Evolutionary conservation across 164 flowering plant genomes (phyloP).

Genomic region (Piper longum): DNA sequence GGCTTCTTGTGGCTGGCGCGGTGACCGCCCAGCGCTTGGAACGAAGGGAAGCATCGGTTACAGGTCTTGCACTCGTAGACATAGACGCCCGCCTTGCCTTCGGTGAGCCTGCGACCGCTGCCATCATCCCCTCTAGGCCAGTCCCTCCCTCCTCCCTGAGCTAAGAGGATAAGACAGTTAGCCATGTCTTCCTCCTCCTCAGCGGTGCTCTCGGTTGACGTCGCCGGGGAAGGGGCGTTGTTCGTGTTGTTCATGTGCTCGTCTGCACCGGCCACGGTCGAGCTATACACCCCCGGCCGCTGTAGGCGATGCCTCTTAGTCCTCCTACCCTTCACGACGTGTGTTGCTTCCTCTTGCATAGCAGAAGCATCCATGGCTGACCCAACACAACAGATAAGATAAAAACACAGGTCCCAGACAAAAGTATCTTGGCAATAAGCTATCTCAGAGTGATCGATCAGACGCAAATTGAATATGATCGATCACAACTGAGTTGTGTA

Average conservation of each 20-base stretch:
- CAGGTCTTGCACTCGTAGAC: constrained; percentile 57
- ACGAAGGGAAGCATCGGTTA: constrained; percentile 37
- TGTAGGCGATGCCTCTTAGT: constrained; percentile 36
- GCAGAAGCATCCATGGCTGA: background rate
- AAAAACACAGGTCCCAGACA: background rate
- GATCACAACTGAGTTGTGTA: background rate
- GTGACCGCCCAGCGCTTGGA: constrained; percentile 64
- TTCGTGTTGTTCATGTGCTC: background rate
- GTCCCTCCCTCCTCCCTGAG: constrained; percentile 16
- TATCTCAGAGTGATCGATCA: background rate
- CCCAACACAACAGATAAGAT: background rate
- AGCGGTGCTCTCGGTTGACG: constrained; percentile 13
- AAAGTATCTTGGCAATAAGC: background rate
- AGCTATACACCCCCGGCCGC: constrained; percentile 11
- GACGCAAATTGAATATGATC: background rate
- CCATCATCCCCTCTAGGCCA: constrained; percentile 1
- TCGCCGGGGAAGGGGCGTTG: constrained; percentile 6
- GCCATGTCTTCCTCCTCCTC: constrained; percentile 58
- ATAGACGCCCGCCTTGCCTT: constrained; percentile 20
- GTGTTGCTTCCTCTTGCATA: constrained; percentile 23
- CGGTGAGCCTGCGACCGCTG: constrained; percentile 13
- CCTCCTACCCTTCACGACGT: constrained; percentile 29
- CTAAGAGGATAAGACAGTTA: constrained; percentile 43
- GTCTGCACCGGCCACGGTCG: constrained; percentile 9
- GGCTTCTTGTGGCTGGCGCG: constrained; percentile 53